Evolutionary conservation across 345 rosid species (phyloP), one percentile per base, ranked within the genome.

Genomic region (Populus davidiana): DNA sequence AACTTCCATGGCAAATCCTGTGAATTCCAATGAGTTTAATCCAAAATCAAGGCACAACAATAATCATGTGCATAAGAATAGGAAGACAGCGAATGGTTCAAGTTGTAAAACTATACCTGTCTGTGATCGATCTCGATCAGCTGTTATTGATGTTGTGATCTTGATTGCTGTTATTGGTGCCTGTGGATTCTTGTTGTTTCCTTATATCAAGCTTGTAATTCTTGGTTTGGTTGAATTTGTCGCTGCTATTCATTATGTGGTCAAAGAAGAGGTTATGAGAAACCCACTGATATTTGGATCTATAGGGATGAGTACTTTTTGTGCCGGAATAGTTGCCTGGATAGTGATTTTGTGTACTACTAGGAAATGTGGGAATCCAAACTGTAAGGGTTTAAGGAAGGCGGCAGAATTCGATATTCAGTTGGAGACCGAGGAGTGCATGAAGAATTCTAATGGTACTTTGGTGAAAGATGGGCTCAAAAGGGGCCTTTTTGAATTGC

Each of bases 361-460:
- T 43, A 82, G 89, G 81, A 91, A 80, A 85, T 95, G 99, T 38
- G 92, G 93, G 80, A 95, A 91, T 31, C 92, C 93, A 0, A 87
- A 86, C n/a, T 95, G 98, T 64, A 89, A 85, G 85, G 98, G 98
- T 3, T 86, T 93, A 67, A 89, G 93, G 78, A 91, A 89, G 78
- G 96, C 86, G 0, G 90, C 92, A 0, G 97, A 94, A 83, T 94
- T 94, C 27, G 97, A 94, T 86, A 93, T 94, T 77, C 97, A 93
- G 87, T 73, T 94, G 59, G 97, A 94, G 87, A 94, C 97, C 4
- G 97, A 93, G 85, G 94, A 94, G 73, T 87, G 96, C 78, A 89
- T 92, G 27, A 94, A 90, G 90, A 88, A 86, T 49, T 86, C 92
- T 4, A 82, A 66, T 70, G 79, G 77, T 67, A 17, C 65, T 41